phyloP scores from a whole-genome alignment of 352 stramenopile genomes.

The Thalassiosira tumida region DNA sequence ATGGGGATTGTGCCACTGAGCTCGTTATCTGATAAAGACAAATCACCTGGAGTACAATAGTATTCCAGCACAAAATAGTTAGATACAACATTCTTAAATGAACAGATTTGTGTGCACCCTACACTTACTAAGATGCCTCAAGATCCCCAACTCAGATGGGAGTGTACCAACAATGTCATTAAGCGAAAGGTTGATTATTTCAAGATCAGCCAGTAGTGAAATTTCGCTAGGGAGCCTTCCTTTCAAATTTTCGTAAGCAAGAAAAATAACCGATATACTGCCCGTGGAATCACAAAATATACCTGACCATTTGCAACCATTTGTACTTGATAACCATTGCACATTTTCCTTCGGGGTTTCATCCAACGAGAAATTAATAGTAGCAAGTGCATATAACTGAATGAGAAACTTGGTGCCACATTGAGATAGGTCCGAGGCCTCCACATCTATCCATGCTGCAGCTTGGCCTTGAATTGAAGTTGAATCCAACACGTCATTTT shows the following conservation, averaged over 20 bases:
- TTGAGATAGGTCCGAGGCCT: too few relatives aligned
- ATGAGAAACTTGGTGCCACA: too few relatives aligned
- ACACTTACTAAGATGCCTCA: slow-evolving; percentile 58
- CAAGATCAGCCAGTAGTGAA: not conserved
- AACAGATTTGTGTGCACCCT: too few relatives aligned
- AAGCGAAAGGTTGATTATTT: not conserved
- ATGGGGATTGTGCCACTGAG: slow-evolving; percentile 82
- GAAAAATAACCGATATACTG: not conserved
- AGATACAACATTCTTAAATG: slow-evolving; percentile 52
- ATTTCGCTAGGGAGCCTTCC: not conserved
- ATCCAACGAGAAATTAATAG: too few relatives aligned
- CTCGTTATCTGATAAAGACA: slow-evolving; percentile 74
- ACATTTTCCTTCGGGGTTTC: too few relatives aligned
- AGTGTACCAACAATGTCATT: not conserved
- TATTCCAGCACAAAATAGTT: not conserved
- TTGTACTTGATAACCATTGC: too few relatives aligned
- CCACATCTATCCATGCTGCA: too few relatives aligned
- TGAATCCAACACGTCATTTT: too few relatives aligned
- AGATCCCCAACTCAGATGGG: not conserved
- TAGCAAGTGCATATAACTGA: too few relatives aligned
- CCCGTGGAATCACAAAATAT: too few relatives aligned
- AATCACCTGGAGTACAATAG: not conserved
- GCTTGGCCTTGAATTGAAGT: too few relatives aligned
- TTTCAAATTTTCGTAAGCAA: not conserved
- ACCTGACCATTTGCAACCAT: too few relatives aligned